phyloP scores from a whole-genome alignment of 805 yeast genomes.

The Ogataea dorogensis region DNA sequence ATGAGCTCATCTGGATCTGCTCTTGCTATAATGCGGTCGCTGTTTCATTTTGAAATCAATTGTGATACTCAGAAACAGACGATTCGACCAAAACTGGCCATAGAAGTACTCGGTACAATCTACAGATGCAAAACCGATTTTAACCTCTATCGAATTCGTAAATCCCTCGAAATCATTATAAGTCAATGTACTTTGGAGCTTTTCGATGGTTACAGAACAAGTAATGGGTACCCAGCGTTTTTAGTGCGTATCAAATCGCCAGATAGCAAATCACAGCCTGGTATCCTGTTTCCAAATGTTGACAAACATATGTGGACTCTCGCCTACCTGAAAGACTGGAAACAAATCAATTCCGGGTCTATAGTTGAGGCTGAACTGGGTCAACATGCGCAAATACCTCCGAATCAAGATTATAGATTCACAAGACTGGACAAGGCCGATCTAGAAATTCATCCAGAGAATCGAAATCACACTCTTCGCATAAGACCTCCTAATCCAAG shows the following conservation, averaged over 20 bases:
- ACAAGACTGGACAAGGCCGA: neutral
- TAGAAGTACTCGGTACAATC: neutral
- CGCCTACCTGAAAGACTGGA: neutral
- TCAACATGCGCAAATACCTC: neutral
- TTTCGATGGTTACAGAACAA: neutral
- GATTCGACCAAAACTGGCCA: neutral
- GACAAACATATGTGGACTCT: neutral
- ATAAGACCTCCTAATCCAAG: slow-evolving; percentile 16
- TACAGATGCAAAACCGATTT: neutral
- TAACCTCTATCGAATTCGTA: neutral
- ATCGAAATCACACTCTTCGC: slow-evolving; percentile 1
- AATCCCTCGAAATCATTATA: neutral
- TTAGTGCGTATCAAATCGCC: neutral
- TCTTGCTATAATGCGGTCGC: neutral
- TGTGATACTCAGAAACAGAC: neutral
- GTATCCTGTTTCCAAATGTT: neutral
- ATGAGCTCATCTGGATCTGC: neutral
- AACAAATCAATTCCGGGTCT: neutral
- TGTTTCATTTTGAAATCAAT: neutral
- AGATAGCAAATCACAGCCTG: neutral
- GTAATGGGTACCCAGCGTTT: neutral
- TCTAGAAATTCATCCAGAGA: neutral
- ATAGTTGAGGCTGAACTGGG: too few species aligned
- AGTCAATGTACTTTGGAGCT: neutral
- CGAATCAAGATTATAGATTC: neutral